Evolutionary conservation across 169 alveolate genomes (phyloP).

Genomic region (Plasmodium falciparum): DNA sequence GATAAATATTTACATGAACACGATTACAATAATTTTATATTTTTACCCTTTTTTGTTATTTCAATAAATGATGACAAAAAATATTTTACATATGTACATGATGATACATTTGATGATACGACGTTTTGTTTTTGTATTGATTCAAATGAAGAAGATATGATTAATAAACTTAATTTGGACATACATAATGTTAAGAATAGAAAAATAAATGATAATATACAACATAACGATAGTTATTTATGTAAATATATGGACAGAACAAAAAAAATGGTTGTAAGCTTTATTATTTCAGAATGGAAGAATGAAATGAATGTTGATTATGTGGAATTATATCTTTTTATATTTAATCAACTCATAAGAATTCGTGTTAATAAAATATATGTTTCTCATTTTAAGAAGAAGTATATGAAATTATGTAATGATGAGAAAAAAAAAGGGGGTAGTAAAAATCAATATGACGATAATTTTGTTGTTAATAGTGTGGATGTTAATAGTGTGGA

Average conservation of each 20-base stretch:
- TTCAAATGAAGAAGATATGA: no score
- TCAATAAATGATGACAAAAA: constrained; percentile 15
- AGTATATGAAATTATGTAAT: constrained; percentile 14
- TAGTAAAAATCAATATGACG: no score
- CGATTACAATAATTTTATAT: constrained; percentile 21
- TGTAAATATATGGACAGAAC: background rate
- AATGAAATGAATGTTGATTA: constrained; percentile 36
- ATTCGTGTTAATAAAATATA: constrained; percentile 23
- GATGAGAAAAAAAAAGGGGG: no score
- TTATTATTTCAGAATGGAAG: constrained; percentile 9
- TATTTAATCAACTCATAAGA: constrained; percentile 25
- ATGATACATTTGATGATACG: no score
- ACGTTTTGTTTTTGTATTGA: no score
- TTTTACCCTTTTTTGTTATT: constrained; percentile 33
- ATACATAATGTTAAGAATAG: no score
- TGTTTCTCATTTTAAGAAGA: constrained; percentile 1
- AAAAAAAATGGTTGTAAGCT: background rate
- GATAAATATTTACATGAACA: background rate
- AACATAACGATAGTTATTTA: background rate
- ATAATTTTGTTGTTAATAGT: no score
- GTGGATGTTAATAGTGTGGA: no score
- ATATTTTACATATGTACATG: background rate
- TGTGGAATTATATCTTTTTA: constrained; percentile 40
- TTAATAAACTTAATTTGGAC: no score
- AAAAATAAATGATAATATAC: no score